Base-by-base conservation (phyloP, 2,329 filamentous ascomycete genomes). In the Teratosphaeriaceae sp. region DNA sequence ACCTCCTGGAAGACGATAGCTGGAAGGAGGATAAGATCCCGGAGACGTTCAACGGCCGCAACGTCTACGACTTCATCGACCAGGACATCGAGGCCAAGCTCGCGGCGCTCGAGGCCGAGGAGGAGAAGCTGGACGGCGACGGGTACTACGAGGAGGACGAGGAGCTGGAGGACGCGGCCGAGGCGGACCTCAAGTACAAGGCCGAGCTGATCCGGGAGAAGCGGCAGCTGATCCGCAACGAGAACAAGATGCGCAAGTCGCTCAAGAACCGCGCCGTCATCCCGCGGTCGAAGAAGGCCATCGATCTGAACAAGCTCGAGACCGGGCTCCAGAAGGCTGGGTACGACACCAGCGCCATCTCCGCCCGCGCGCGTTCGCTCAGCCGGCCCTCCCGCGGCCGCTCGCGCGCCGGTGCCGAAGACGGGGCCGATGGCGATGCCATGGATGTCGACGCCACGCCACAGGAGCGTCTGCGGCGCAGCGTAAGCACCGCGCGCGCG, bases 21-120 rank as follows among this genome's bases (percentile, higher is more conserved):
- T 97, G 92, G 92, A 95, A 94, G 66, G 79, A 95, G 64, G 94
- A 98, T 71, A 88, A 85, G 69, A 85, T 97, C 43, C 92, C 92
- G 23, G 92, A 98, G 68, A 76, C 96, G 38, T 85, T 89, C 66
- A 82, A 97, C 61, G 92, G 92, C 66, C 89, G 90, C 76, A 98
- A 98, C 65, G 86, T 98, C 45, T 92, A 90, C 70, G 92, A 98
- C 68, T 98, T 87, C 66, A 81, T 98, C 60, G 92, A 97, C 60
- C 89, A 90, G 1, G 94, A 98, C 43, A 98, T 98, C 62, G 92
- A 95, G 60, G 78, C 81, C 54, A 97, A 95, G 73, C 78, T 98
- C 38, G 82, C 84, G 40, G 88, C 88, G 43, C 76, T 98, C 24
- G 92, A 98, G 67, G 89, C 89, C 50, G 94, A 98, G 63, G 92